Evolutionary conservation across 2,329 filamentous ascomycete genomes (phyloP).

Genomic region (Cladosporium cucumerinum): DNA sequence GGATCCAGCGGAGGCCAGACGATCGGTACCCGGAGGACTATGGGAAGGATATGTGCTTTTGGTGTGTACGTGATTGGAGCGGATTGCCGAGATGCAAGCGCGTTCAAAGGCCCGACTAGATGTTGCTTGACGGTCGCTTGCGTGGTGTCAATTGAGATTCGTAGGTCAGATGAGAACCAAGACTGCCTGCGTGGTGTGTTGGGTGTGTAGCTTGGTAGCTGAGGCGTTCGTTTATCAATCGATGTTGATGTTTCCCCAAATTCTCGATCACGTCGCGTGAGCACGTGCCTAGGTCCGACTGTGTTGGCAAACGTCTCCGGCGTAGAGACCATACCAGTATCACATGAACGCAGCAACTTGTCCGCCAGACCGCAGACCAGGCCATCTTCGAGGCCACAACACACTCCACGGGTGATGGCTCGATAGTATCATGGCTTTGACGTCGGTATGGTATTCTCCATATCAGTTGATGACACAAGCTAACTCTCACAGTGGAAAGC

Average conservation of each 20-base stretch:
- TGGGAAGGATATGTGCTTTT: slow-evolving; percentile 68
- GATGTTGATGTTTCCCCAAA: background rate
- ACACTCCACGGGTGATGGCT: slow-evolving; percentile 24
- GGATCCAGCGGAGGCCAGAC: slow-evolving; percentile 51
- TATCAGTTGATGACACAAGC: background rate
- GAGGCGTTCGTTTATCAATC: background rate
- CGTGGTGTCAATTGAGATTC: background rate
- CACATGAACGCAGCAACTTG: background rate
- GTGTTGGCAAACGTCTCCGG: background rate
- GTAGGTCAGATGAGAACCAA: background rate
- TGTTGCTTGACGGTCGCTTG: slow-evolving; percentile 1
- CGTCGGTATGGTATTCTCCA: slow-evolving; percentile 27
- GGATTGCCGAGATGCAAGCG: background rate
- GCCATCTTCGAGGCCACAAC: background rate
- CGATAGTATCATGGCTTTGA: slow-evolving; percentile 32
- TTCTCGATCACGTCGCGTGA: background rate
- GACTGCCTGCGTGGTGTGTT: background rate
- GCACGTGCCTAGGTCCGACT: background rate
- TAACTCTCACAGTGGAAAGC: slow-evolving; percentile 78
- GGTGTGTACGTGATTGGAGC: slow-evolving; percentile 25
- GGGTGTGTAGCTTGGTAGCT: background rate
- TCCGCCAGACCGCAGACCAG: slow-evolving; percentile 5
- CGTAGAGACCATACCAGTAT: background rate
- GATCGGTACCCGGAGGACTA: slow-evolving; percentile 72
- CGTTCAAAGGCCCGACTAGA: slow-evolving; percentile 4